Percentiles rank a stretch among this genome's conserved stretches.
phyloP scores from a whole-genome alignment of 2,329 filamentous ascomycete genomes.

The Pseudopyricularia javanii region DNA sequence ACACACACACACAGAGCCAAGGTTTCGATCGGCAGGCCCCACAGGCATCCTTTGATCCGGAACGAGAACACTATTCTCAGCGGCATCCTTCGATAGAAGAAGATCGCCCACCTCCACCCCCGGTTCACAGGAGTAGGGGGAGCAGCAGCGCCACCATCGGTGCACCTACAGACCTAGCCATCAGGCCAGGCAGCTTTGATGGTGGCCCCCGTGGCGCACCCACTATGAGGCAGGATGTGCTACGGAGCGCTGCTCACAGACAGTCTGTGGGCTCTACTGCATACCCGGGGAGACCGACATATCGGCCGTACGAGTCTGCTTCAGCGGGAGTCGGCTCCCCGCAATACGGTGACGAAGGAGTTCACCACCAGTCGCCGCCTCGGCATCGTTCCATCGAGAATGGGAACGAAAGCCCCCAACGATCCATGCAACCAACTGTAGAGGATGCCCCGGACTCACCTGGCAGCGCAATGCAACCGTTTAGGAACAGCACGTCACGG shows the following conservation, averaged over 20 bases:
- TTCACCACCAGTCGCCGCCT: constrained; percentile 18
- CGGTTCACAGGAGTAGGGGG: constrained; percentile 37
- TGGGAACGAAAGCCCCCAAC: constrained; percentile 30
- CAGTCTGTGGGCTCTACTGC: constrained; percentile 29
- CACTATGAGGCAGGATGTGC: constrained; percentile 45
- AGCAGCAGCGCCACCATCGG: constrained; percentile 22
- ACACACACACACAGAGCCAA: neutral
- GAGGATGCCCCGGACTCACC: constrained; percentile 51
- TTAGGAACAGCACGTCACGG: constrained; percentile 13
- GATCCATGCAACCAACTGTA: constrained; percentile 48
- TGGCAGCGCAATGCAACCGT: constrained; percentile 12
- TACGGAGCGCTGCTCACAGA: constrained; percentile 44
- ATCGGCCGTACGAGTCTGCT: constrained; percentile 37
- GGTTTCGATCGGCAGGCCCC: constrained; percentile 22
- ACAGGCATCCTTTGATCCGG: constrained; percentile 20
- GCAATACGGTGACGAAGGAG: constrained; percentile 18
- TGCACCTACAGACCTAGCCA: constrained; percentile 19
- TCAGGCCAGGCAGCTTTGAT: constrained; percentile 26
- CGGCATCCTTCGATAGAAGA: constrained; percentile 18
- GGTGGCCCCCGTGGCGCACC: constrained; percentile 26
- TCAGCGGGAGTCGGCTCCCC: constrained; percentile 19
- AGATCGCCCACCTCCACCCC: constrained; percentile 41
- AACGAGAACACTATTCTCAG: neutral
- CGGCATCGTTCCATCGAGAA: constrained; percentile 40
- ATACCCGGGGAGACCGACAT: constrained; percentile 41